A percentile compares a stretch with the other conserved stretches of the same genome.
Conservation (phyloP, 768 basidiomycete species). For the Auriscalpium vulgare region DNA sequence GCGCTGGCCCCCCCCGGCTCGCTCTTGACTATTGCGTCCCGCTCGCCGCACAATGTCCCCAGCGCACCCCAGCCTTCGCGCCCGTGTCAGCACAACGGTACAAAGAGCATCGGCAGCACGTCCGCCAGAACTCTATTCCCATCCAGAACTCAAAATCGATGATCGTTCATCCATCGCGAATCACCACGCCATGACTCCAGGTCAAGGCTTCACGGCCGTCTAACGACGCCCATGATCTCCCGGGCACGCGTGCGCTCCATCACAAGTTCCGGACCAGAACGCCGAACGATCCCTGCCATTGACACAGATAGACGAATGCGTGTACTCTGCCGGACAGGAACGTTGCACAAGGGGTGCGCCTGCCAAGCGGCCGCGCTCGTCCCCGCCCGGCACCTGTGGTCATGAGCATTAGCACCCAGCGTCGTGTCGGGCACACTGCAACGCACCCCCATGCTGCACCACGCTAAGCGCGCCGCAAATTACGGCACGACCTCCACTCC, state of each 20-base stretch:
- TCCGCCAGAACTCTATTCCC: conserved; percentile 11
- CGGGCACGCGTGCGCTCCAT: neutral
- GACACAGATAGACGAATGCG: neutral
- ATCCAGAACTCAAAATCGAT: conserved; percentile 15
- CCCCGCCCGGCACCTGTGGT: neutral
- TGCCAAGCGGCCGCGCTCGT: too few species aligned
- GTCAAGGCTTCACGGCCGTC: conserved; percentile 12
- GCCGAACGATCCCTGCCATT: neutral
- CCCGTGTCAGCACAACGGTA: neutral
- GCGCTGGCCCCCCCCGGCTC: neutral
- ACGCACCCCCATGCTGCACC: conserved; percentile 4
- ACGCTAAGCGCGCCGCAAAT: conserved; percentile 20
- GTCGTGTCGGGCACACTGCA: conserved; percentile 3
- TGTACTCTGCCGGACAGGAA: neutral
- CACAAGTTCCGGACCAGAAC: neutral
- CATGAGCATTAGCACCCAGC: conserved; percentile 8
- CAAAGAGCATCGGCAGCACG: too few species aligned
- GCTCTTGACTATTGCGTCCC: neutral
- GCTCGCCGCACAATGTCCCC: neutral
- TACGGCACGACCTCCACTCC: conserved; percentile 88
- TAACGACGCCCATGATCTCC: neutral
- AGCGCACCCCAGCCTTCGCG: neutral
- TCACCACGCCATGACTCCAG: conserved; percentile 9
- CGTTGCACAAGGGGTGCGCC: neutral
- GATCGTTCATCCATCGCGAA: conserved; percentile 6